Percentiles rank a stretch among this genome's conserved stretches.
Evolutionary conservation across 2,329 filamentous ascomycete genomes (phyloP).

Genomic region (Hymenoscyphus fraxineus): DNA sequence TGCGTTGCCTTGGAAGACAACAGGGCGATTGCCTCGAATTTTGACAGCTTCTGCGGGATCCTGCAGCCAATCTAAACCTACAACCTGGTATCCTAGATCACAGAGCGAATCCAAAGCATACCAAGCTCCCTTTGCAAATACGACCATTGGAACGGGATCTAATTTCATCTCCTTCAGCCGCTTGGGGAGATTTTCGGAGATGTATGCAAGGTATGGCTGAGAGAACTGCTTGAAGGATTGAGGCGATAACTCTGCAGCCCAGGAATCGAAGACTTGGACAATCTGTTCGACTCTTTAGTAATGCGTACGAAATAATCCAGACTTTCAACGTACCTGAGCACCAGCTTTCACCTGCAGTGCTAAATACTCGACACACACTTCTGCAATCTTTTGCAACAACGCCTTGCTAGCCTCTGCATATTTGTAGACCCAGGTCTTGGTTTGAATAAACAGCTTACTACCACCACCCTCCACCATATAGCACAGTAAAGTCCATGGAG

Average conservation of each 20-base stretch:
- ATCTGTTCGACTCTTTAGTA: conserved; percentile 48
- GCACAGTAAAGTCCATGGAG: conserved; percentile 93
- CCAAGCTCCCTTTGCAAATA: conserved; percentile 98
- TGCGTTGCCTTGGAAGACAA: conserved; percentile 90
- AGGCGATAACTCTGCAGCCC: conserved; percentile 91
- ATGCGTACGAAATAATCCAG: neutral
- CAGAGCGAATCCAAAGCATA: conserved; percentile 87
- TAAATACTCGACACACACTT: conserved; percentile 91
- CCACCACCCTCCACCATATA: conserved; percentile 99
- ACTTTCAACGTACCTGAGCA: conserved; percentile 61
- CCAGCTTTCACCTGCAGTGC: conserved; percentile 89
- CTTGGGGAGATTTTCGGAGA: conserved; percentile 73
- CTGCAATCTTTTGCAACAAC: conserved; percentile 84
- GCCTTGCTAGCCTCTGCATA: conserved; percentile 76
- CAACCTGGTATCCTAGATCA: conserved; percentile 84
- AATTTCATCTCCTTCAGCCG: conserved; percentile 70
- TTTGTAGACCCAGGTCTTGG: conserved; percentile 95
- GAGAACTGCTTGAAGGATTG: conserved; percentile 79
- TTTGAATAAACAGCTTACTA: conserved; percentile 89
- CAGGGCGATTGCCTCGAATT: conserved; percentile 68
- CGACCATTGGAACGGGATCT: conserved; percentile 88
- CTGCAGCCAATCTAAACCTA: conserved; percentile 93
- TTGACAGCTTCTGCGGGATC: conserved; percentile 80
- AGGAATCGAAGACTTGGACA: conserved; percentile 96
- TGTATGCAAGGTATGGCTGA: conserved; percentile 80